Evolutionary conservation across 129 eudicot genomes (phyloP).

Genomic region (Ambrosia trifida): DNA sequence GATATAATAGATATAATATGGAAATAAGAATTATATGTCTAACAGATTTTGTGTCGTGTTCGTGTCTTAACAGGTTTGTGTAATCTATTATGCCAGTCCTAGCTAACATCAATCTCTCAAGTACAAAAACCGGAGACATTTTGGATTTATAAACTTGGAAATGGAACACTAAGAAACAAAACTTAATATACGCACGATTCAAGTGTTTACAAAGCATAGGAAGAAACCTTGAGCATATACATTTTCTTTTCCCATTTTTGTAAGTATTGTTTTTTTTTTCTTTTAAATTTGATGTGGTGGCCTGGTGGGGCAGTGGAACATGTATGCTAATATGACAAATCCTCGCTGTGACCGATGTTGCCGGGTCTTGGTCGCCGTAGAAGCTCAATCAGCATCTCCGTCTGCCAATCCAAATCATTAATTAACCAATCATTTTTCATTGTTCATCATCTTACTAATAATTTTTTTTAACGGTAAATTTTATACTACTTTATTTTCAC

Average conservation of each 20-base stretch:
- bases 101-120: neutral
- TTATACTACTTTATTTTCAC: no score
- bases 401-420: constrained; percentile 49
- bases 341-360: constrained; percentile 47
- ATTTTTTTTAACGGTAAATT: no score
- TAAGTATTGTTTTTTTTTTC: neutral
- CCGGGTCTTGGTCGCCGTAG: constrained; percentile 91
- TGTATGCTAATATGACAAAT: constrained; percentile 27
- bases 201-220: constrained; percentile 20
- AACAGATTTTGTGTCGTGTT: no score
- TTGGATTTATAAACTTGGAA: constrained; percentile 7
- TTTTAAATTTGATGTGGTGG: neutral
- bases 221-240: constrained; percentile 29
- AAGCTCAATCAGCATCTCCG: constrained; percentile 74
- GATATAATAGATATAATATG: no score
- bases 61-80: no score
- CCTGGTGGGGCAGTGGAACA: constrained; percentile 5
- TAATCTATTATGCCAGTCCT: no score
- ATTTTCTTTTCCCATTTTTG: constrained; percentile 25
- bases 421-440: constrained; percentile 2
- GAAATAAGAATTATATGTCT: no score
- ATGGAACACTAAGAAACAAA: constrained; percentile 9
- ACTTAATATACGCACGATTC: neutral
- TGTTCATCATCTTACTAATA: no score
- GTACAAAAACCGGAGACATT: neutral